These are phyloP conservation scores for Guillardia theta DNA, from an alignment of 78 protist genomes.

Conservation along the genomic window DNA sequence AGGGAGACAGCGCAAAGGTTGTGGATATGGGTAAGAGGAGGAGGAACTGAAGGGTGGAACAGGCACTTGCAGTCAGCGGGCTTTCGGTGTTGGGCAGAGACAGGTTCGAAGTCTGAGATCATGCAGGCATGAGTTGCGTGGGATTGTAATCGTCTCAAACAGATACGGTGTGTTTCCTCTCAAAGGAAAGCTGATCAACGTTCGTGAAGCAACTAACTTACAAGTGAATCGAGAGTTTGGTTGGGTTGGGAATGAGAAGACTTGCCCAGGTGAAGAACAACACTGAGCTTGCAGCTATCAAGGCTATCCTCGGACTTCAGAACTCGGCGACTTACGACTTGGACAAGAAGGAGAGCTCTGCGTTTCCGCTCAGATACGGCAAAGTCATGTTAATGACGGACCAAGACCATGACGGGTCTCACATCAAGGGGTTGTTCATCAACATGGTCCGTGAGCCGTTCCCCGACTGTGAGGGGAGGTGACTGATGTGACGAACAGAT, in stretches of 20 bases:
- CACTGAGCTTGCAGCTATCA: slow-evolving; percentile 82
- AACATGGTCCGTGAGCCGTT: slow-evolving; percentile 93
- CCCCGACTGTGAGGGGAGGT: too few relatives aligned
- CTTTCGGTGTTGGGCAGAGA: slow-evolving; percentile 82
- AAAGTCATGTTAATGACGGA: slow-evolving; percentile 98
- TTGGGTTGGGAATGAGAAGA: too few relatives aligned
- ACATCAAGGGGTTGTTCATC: slow-evolving; percentile 99
- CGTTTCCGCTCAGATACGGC: slow-evolving; percentile 92
- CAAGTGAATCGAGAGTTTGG: too few relatives aligned
- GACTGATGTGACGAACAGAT: too few relatives aligned
- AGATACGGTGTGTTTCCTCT: slow-evolving; percentile 98
- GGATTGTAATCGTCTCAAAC: slow-evolving; percentile 69
- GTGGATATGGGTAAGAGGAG: too few relatives aligned
- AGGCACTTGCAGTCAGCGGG: slow-evolving; percentile 82
- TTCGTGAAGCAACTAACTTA: slow-evolving; percentile 84
- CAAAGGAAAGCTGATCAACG: slow-evolving; percentile 97
- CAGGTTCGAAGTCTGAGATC: background rate
- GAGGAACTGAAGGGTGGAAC: too few relatives aligned
- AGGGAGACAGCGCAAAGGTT: slow-evolving; percentile 97
- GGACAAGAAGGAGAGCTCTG: slow-evolving; percentile 56
- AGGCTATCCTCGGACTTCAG: slow-evolving; percentile 89
- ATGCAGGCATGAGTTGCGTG: background rate
- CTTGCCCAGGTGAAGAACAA: slow-evolving; percentile 57
- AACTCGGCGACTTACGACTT: background rate
- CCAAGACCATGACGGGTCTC: slow-evolving; percentile 99